These are phyloP conservation scores for Yamagishiella unicocca DNA, from an alignment of 139 green algal species.

Conservation along the genomic window DNA sequence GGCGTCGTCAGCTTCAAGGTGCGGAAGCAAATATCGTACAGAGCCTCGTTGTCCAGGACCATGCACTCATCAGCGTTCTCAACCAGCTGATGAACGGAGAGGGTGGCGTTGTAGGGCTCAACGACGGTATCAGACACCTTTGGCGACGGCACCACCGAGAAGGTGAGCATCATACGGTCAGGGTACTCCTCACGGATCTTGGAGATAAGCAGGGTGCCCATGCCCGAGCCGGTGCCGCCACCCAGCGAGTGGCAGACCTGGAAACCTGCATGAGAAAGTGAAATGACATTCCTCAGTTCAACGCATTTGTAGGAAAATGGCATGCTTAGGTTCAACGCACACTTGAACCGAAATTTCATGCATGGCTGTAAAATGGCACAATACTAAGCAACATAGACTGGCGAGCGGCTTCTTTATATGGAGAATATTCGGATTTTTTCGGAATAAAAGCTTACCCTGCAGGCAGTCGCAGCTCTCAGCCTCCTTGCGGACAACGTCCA, in stretches of 20 bases:
- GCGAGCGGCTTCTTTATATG: no score
- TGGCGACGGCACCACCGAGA: conserved; percentile 98
- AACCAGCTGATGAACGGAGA: conserved; percentile 99
- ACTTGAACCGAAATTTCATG: no score
- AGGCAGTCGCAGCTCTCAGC: conserved; percentile 98
- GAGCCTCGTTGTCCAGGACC: conserved; percentile 74
- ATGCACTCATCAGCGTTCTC: conserved; percentile 99
- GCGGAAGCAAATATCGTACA: conserved; percentile 99
- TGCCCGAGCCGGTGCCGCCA: conserved; percentile 97
- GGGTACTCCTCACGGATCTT: conserved; percentile 99
- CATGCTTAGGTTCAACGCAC: no score
- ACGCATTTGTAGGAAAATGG: no score
- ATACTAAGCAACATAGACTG: no score
- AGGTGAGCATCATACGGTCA: conserved; percentile 99
- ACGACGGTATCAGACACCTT: conserved; percentile 99
- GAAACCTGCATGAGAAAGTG: conserved; percentile 80
- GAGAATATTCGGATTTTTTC: no score
- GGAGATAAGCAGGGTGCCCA: conserved; percentile 98
- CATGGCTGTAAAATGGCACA: no score
- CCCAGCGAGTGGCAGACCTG: conserved; percentile 97
- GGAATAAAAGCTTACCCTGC: conserved; percentile 77
- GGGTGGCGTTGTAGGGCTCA: conserved; percentile 99
- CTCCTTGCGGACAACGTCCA: conserved; percentile 99
- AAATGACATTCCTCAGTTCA: neutral
- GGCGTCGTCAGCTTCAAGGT: conserved; percentile 97